Evolutionary conservation across 805 yeast species (phyloP).

Genomic region (Dipodascopsis uninucleata): DNA sequence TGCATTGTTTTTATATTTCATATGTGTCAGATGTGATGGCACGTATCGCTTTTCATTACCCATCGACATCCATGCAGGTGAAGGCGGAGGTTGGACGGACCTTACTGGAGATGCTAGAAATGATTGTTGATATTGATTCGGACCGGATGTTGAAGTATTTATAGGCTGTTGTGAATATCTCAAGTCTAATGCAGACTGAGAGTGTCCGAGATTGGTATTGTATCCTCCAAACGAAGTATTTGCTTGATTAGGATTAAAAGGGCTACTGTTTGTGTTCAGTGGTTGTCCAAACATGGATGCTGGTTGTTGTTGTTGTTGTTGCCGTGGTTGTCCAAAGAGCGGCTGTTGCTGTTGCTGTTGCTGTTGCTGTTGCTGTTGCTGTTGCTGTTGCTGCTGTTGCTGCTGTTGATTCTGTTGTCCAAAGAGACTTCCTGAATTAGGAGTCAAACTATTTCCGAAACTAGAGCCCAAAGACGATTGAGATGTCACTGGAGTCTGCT

Average conservation of each 20-base stretch:
- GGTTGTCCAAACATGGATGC: conserved; percentile 3
- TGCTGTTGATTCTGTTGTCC: conserved; percentile 30
- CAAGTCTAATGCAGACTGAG: conserved; percentile 21
- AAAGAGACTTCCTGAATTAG: too few species aligned
- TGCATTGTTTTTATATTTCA: conserved; percentile 14
- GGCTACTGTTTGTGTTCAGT: too few species aligned
- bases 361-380: conserved; percentile 22
- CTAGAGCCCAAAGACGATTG: too few species aligned
- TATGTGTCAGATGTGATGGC: conserved; percentile 23
- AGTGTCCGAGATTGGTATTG: conserved; percentile 12
- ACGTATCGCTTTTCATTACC: conserved; percentile 15
- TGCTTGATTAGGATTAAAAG: too few species aligned
- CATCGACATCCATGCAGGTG: conserved; percentile 13
- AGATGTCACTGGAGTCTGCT: too few species aligned
- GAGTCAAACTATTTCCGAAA: too few species aligned
- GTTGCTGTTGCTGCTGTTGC: conserved; percentile 19
- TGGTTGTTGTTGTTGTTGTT: conserved; percentile 24
- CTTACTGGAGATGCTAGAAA: conserved; percentile 13
- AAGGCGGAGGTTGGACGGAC: conserved; percentile 10
- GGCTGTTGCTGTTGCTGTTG: conserved; percentile 23
- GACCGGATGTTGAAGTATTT: too few species aligned
- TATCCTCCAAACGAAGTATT: too few species aligned
- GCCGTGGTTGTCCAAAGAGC: too few species aligned
- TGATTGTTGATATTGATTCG: too few species aligned
- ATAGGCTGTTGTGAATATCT: conserved; percentile 9